Base-by-base conservation (phyloP, 2,329 filamentous ascomycete genomes). In the Raffaelea ambrosiae region DNA sequence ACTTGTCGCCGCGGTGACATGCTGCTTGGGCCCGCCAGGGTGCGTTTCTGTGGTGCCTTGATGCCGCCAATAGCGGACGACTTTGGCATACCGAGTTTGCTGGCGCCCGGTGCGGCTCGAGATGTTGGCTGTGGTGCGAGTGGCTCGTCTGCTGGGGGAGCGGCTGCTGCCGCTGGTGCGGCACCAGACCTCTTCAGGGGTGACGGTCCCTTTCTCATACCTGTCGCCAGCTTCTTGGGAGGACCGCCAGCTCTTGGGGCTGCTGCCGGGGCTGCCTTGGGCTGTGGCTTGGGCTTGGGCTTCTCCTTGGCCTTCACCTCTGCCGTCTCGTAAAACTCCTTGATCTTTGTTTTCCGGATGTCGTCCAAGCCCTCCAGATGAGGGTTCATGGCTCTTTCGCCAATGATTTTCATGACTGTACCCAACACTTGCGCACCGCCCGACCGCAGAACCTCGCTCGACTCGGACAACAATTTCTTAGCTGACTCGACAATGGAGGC, bases 341-440 rank as follows among this genome's bases (percentile, higher is more conserved):
- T 96, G 63, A 97, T 86, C 66, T 96, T 98, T 53, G 76, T 86
- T 69, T 95, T 97, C 52, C 90, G 81, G 55, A 97, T 97, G 21
- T 98, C 93, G 61, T 98, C 93, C 3, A 98, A 73, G 3, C 88
- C 88, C 54, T 96, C 91, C 16, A 98, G 70, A 62, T 95, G 86
- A 9, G 88, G 85, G 40, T 86, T 88, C 93, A 98, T 98, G 46
- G 87, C 87, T 49, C 93, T 81, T 65, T 98, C 94, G 39, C 93
- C 91, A 70, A 97, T 87, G 48, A 98, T 97, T 70, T 97, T 98
- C 93, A 96, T 97, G 44, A 98, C 66, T 0, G 90, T 95, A 54
- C 94, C 93, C 3, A 98, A 72, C 31, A 93, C 83, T 64, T 98
- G 93, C 14, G 90, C 90, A 63, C 90, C 93, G 26, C 88, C 89